Evolutionary conservation across 345 rosid species (phyloP), one percentile per base, ranked within the genome.

Genomic region (Linum tenue): DNA sequence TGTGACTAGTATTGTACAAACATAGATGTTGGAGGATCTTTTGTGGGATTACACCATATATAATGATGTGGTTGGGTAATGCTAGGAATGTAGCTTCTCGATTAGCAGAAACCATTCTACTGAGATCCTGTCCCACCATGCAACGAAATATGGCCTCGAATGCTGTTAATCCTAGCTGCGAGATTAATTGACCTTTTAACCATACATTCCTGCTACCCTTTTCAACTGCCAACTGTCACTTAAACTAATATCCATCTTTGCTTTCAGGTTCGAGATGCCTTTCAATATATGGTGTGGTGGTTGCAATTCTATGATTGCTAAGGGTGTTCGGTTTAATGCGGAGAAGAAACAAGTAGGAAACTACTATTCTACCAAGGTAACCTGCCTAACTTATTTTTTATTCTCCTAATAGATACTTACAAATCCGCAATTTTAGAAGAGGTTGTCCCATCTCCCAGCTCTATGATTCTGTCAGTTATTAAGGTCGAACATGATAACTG

Each of bases 291-390:
- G 99, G 99, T 91, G 98, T 67, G 98, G 96, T 63, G 97, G 99
- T 64, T 91, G 98, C 85, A 89, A 78, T 70, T 85, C 91, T 68
- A 87, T 95, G 98, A 89, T 95, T 48, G 98, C 85, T 62, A 95
- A 91, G 85, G 97, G 99, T 76, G 99, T 95, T 67, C 78, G 98
- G 55, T 95, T 95, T 72, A 90, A 91, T 73, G 95, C 99, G 41
- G 96, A 91, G 75, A 95, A 95, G 73, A 95, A 95, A 77, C 98
- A 91, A 91, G 96, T 91, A 67, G 98, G 98, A 63, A 89, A 89
- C 76, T 95, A 95, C 76, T 91, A 91, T 79, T 95, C 98, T 31
- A 89, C 98, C 22, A 95, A 95, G 97, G 99, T 88, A 78, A 0
- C 2, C 59, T 38, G 63, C 62, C 10, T 36, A 15, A 40, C 42